Evolutionary conservation across 108 stramenopile genomes (phyloP).

Genomic region (Cyclotella sp.): DNA sequence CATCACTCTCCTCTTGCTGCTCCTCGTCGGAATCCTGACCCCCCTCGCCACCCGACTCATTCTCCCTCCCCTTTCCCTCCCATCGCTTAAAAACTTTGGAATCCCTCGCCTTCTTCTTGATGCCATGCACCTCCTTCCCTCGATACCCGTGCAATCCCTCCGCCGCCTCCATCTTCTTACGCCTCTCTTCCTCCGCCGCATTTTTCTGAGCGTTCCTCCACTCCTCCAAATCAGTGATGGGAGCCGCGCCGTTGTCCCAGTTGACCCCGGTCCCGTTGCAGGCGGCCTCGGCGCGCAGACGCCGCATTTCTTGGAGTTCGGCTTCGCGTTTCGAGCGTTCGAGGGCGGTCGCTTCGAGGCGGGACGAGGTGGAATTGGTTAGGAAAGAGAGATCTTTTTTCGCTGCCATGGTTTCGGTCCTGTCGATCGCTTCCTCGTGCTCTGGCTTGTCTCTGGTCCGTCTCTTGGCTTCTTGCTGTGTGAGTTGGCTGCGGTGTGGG

Average conservation of each 20-base stretch:
- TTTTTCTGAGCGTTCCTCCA: slow-evolving; percentile 19
- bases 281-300: slow-evolving; percentile 19
- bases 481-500: too few species aligned
- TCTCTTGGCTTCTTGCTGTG: background rate
- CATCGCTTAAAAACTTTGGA: slow-evolving; percentile 7
- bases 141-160: slow-evolving; percentile 39
- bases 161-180: slow-evolving; percentile 43
- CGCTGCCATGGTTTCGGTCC: background rate
- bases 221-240: slow-evolving; percentile 28
- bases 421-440: background rate
- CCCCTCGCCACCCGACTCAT: background rate
- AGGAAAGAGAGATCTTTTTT: slow-evolving; percentile 31
- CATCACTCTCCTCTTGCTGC: slow-evolving; percentile 12
- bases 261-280: slow-evolving; percentile 18
- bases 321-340: slow-evolving; percentile 42
- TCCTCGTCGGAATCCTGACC: background rate
- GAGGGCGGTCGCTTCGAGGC: slow-evolving; percentile 27
- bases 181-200: slow-evolving; percentile 31
- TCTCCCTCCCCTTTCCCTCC: slow-evolving; percentile 6
- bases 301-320: slow-evolving; percentile 49
- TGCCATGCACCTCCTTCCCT: slow-evolving; percentile 17
- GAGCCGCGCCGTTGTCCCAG: slow-evolving; percentile 32
- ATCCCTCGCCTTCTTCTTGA: slow-evolving; percentile 16
- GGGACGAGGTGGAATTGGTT: slow-evolving; percentile 26
- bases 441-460: background rate